A percentile compares a stretch with the other conserved stretches of the same genome.
phyloP scores from a whole-genome alignment of 2,329 filamentous ascomycete genomes.

The Lecanosticta acicola region DNA sequence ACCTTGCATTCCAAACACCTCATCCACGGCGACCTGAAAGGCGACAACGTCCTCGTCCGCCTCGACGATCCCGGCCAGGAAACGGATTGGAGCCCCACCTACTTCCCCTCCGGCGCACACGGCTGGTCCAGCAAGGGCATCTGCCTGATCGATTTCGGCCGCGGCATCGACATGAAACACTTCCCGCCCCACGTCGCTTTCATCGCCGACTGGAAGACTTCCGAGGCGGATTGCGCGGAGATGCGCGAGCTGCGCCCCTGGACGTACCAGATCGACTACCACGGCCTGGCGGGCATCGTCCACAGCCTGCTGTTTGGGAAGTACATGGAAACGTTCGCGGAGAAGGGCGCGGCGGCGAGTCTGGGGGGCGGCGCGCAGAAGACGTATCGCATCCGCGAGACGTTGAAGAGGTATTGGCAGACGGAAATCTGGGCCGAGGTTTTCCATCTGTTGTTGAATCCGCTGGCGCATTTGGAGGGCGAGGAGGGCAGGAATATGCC shows the following conservation, averaged over 20 bases:
- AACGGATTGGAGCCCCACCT: constrained; percentile 56
- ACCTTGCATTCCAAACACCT: constrained; percentile 73
- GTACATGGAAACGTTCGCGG: constrained; percentile 74
- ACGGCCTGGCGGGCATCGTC: constrained; percentile 81
- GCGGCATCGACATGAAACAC: constrained; percentile 85
- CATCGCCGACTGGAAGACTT: constrained; percentile 91
- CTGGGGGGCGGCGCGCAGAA: constrained; percentile 55
- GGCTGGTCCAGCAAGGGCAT: constrained; percentile 80
- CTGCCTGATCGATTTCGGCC: constrained; percentile 87
- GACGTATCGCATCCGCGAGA: constrained; percentile 74
- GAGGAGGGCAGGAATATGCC: constrained; percentile 69
- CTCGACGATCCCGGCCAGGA: constrained; percentile 51
- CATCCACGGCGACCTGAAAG: constrained; percentile 89
- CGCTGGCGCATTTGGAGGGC: constrained; percentile 56
- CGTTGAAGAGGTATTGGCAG: constrained; percentile 93
- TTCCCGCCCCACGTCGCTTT: constrained; percentile 76
- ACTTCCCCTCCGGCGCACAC: constrained; percentile 64
- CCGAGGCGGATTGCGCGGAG: constrained; percentile 83
- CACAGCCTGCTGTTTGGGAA: constrained; percentile 88
- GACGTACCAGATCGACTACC: constrained; percentile 97
- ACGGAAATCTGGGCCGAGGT: constrained; percentile 79
- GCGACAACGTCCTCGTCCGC: constrained; percentile 89
- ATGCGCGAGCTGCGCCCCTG: constrained; percentile 91
- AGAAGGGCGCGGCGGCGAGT: constrained; percentile 33
- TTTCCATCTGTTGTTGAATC: constrained; percentile 84